A percentile compares a stretch with the other conserved stretches of the same genome.
phyloP scores from a whole-genome alignment of 2,329 filamentous ascomycete species.

The Cladophialophora immunda region DNA sequence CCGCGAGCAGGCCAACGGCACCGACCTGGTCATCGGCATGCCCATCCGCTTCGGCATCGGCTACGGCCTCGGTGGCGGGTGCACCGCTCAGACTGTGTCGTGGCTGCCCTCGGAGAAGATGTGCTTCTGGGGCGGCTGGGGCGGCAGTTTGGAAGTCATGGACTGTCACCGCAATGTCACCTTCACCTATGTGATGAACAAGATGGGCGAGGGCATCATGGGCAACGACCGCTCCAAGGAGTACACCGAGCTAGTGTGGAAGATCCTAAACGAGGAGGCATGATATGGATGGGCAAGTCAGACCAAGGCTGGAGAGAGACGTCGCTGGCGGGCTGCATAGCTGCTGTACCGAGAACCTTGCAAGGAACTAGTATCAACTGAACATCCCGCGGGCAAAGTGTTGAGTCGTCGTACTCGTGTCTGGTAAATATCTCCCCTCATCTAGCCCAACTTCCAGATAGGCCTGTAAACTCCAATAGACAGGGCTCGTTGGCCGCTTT shows the following conservation, averaged over 20 bases:
- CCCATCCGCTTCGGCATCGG: slow-evolving; percentile 55
- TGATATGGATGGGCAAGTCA: background rate
- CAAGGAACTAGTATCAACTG: background rate
- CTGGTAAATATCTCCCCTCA: background rate
- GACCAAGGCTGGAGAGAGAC: background rate
- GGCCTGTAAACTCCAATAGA: background rate
- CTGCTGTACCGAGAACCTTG: background rate
- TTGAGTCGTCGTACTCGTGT: background rate
- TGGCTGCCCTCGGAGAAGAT: slow-evolving; percentile 47
- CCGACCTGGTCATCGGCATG: slow-evolving; percentile 50
- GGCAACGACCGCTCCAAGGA: slow-evolving; percentile 44
- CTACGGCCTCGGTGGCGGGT: slow-evolving; percentile 47
- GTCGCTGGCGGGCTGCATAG: too few species aligned
- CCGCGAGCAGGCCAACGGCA: slow-evolving; percentile 53
- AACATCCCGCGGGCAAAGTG: background rate
- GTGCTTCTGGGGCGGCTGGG: slow-evolving; percentile 58
- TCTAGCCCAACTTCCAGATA: background rate
- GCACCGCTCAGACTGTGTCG: slow-evolving; percentile 33
- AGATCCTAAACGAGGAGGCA: slow-evolving; percentile 25
- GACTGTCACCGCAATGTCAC: slow-evolving; percentile 55
- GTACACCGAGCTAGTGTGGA: slow-evolving; percentile 48
- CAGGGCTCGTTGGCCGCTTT: background rate
- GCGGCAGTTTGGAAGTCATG: slow-evolving; percentile 56
- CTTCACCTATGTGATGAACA: slow-evolving; percentile 58
- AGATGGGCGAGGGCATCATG: slow-evolving; percentile 48